Base-by-base conservation (phyloP, 2,329 filamentous ascomycete species). In the Cytospora chrysosperma region DNA sequence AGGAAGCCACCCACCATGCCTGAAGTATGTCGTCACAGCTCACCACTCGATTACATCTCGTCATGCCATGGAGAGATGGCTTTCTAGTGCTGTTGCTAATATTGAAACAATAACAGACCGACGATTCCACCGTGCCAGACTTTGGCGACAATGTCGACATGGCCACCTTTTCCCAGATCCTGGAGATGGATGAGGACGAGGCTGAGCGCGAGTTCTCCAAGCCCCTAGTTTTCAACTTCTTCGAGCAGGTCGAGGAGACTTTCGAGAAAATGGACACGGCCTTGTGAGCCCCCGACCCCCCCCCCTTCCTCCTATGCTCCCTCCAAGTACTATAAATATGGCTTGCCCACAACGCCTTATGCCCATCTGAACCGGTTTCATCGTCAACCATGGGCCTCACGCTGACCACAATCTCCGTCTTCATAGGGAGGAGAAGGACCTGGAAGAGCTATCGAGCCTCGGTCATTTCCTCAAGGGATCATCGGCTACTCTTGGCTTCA, bases 381-480 rank as follows among this genome's bases (percentile, higher is more conserved):
- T 24, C 43, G 24, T 24, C 24, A 34, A 13, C 17, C 51, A 17
- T 21, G 19, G 24, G 8, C n/a, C 0, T 24, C 8, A 9, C 12
- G 30, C 57, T 63, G 17, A 64, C 54, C 15, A 24, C 24, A 12
- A 12, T 24, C 8, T 47, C 32, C 24, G 13, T 32, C 12, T 63
- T 64, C 40, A 50, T 73, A 96, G 93, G 68, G 76, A 86, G 68
- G 75, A 83, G 2, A 82, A 85, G 72, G 82, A 97, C 65, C 86
- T 98, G 63, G 76, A 79, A n/a, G 81, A 87, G 68, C 86, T 98
- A 43, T 96, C 92, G 37, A 83, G 85, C 59, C 87, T 97, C 34
- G 95, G 95, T 50, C 95, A 99, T 78, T 99, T 97, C 79, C 84
- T 99, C 70, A 99, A 99, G 79, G 95, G 95, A 65, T 98, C 94